Percentiles rank a stretch among this genome's conserved stretches.
Evolutionary conservation across 768 basidiomycete species (phyloP).

Genomic region (Pisolithus orientalis): DNA sequence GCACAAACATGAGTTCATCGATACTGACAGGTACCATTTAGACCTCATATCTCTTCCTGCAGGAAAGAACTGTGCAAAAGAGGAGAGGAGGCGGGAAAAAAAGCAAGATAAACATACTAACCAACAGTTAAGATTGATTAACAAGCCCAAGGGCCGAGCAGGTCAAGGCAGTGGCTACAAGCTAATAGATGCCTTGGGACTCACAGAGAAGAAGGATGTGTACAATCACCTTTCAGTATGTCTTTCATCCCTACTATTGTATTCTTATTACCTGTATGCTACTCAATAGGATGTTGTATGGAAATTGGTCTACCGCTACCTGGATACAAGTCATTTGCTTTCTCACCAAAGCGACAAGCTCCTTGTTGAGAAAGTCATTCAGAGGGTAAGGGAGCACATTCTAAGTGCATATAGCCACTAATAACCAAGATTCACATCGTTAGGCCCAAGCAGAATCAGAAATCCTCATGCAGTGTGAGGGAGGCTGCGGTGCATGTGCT

Average conservation of each 20-base stretch:
- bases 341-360: too few relatives aligned
- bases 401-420: too few relatives aligned
- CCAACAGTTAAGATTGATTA: not conserved
- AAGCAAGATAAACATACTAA: not conserved
- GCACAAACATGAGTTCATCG: not conserved
- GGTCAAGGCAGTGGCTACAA: not conserved
- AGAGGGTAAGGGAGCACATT: too few relatives aligned
- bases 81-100: not conserved
- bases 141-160: not conserved
- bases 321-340: too few relatives aligned
- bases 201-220: not conserved
- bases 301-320: not conserved
- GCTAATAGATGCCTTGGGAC: not conserved
- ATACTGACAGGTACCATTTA: not conserved
- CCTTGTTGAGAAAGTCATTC: too few relatives aligned
- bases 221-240: not conserved
- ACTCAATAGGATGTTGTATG: not conserved
- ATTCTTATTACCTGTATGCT: not conserved
- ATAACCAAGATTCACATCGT: too few relatives aligned
- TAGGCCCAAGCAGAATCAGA: too few relatives aligned
- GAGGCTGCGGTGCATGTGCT: too few relatives aligned
- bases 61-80: not conserved
- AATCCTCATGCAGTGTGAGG: too few relatives aligned
- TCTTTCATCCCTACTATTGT: not conserved
- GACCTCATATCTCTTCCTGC: not conserved